Conservation (phyloP, 2,329 filamentous ascomycete genomes). For the Fusarium tjaetaba region DNA sequence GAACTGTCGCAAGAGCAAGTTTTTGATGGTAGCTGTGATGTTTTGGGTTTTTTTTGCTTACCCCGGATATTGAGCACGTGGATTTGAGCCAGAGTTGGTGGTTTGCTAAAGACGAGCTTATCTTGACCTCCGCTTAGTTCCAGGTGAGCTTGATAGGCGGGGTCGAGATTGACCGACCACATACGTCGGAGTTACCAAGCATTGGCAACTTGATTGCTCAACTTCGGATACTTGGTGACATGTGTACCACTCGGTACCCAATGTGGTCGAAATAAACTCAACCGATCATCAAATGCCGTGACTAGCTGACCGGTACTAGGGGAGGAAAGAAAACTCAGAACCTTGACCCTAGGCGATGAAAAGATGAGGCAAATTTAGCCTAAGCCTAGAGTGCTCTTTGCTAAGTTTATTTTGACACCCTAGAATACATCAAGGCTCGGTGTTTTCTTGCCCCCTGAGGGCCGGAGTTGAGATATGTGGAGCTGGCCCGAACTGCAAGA, state of each 20-base stretch:
- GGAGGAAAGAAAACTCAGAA: too few relatives aligned
- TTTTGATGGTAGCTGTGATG: neutral
- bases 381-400: too few relatives aligned
- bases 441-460: too few relatives aligned
- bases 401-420: too few relatives aligned
- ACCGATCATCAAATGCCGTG: neutral
- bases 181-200: neutral
- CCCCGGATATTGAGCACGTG: neutral
- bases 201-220: neutral
- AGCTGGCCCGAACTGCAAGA: neutral
- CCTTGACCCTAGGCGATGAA: too few relatives aligned
- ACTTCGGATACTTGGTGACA: too few relatives aligned
- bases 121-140: neutral
- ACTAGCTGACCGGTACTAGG: neutral
- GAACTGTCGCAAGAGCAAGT: neutral
- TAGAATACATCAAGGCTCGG: too few relatives aligned
- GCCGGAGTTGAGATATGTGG: neutral
- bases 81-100: neutral
- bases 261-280: neutral
- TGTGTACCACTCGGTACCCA: neutral
- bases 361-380: too few relatives aligned
- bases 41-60: neutral
- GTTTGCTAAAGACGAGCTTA: neutral
- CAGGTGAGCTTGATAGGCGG: neutral
- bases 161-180: neutral